Conservation (phyloP, 768 basidiomycete species). For the Amanita thiersii region DNA sequence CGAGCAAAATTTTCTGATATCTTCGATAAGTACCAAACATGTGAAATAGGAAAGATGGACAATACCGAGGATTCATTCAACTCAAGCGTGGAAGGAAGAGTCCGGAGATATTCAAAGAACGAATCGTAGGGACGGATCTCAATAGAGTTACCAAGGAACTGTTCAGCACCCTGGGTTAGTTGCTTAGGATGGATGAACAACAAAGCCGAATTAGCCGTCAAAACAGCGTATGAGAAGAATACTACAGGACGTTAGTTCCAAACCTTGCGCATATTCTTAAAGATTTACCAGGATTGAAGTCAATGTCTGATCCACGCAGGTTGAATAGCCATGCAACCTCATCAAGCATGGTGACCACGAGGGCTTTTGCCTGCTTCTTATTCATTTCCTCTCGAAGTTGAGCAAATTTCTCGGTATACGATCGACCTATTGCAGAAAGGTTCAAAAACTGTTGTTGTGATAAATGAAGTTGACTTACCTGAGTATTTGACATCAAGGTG, state of each 20-base stretch:
- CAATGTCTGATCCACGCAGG: slow-evolving; percentile 86
- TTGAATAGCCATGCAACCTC: slow-evolving; percentile 96
- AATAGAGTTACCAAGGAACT: slow-evolving; percentile 50
- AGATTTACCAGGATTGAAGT: slow-evolving; percentile 59
- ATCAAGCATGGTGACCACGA: slow-evolving; percentile 84
- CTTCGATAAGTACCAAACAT: background rate
- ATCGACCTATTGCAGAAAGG: slow-evolving; percentile 37
- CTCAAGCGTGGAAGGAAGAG: slow-evolving; percentile 28
- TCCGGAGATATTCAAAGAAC: slow-evolving; percentile 58
- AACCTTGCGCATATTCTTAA: background rate
- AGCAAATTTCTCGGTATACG: slow-evolving; percentile 57
- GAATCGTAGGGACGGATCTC: slow-evolving; percentile 62
- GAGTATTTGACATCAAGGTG: slow-evolving; percentile 69
- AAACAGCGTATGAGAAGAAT: slow-evolving; percentile 87
- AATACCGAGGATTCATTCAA: slow-evolving; percentile 26
- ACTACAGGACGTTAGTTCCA: slow-evolving; percentile 32
- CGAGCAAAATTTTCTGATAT: slow-evolving; percentile 64
- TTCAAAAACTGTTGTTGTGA: background rate
- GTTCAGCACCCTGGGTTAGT: slow-evolving; percentile 31
- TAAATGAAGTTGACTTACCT: slow-evolving; percentile 29
- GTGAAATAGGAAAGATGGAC: background rate
- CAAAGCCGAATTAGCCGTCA: slow-evolving; percentile 48
- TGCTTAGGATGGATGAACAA: slow-evolving; percentile 64
- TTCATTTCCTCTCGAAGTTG: slow-evolving; percentile 55
- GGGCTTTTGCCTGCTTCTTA: slow-evolving; percentile 57